Base-by-base conservation (phyloP, 2,329 filamentous ascomycete species). In the Pezicula radicicola region DNA sequence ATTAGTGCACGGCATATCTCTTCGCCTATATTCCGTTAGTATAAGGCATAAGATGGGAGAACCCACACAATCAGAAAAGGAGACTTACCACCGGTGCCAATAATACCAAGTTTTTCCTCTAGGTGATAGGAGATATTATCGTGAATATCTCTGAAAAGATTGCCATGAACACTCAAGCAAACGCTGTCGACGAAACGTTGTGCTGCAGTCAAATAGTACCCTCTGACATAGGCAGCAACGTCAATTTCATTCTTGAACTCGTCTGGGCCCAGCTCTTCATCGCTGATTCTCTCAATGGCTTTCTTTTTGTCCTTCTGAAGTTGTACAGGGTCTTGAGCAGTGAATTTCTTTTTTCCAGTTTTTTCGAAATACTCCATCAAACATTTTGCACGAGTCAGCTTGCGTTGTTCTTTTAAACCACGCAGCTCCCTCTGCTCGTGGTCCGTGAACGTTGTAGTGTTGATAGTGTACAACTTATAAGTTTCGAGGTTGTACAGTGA, bases 141-240 rank as follows among this genome's bases (percentile, higher is more conserved):
- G 1, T 47, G 21, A 2, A 57, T 49, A 9, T 54, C 15, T 16
- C 41, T 36, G 37, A 61, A 60, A 0, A 60, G 12, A 7, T 40
- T 27, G 3, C 50, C 53, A 1, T 55, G 42, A 2, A 62, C 51
- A 5, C 48, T 53, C 1, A 51, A 30, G 16, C 63, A 68, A 1
- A 63, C 49, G 19, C 46, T 54, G 39, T 91, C 87, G 1, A 83
- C 75, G 59, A 90, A 87, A 1, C 87, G 78, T 33, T 76, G 70
- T 0, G 82, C 79, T 0, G 88, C 86, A 4, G 86, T 78, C 44
- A 81, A 75, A 62, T 91, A 91, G 65, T 91, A 91, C 0, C 80
- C 85, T 0, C 85, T 74, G 42, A 89, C 76, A 4, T 83, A 82
- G 0, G 83, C 76, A 0, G 87, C 79, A 0, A 87, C 80, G 8